Evolutionary conservation across 805 yeast genomes (phyloP), one percentile per base, ranked within the genome.

Genomic region (Candida jianshihensis): DNA sequence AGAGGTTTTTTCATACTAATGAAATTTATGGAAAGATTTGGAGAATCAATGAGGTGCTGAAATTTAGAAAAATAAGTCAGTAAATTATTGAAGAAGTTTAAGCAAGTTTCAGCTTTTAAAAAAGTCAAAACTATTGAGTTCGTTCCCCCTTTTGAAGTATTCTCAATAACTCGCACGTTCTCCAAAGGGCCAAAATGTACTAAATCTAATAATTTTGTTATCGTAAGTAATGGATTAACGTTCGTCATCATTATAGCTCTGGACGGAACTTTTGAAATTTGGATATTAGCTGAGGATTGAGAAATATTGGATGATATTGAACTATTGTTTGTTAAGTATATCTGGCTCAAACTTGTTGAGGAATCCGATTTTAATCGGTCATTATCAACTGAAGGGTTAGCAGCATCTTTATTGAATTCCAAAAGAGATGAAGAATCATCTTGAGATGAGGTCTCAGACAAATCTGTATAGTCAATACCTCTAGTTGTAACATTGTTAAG

Each of bases 171-270:
- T 37, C 68, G 66, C 41, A 76, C 66, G 46, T 72, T 73, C 53
- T 81, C 88, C 25, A 81, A 66, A 1, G 85, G 82, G 4, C 83
- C 85, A 50, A 53, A 66, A 30, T 71, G 72, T 9, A 79, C 63
- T 22, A 60, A 55, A 31, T 73, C 66, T 30, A 75, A 53, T 14
- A 73, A 52, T 16, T 62, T 59, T 11, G 47, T 39, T 17, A 52
- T 37, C 8, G 56, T 24, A 3, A 48, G 24, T 1, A 35, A 31
- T 6, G 38, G 24, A 17, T 50, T 47, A 5, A 57, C 35, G 28
- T 44, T 43, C 22, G 46, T 35, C 15, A 57, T 32, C 7, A 56
- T 22, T 6, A 57, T 36, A 11, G 56, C 44, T 18, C 62, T 43
- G 7, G 59, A 49, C 26, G 56, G 54, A 6, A 36, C 19, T 20